A percentile compares a stretch with the other conserved stretches of the same genome.
phyloP scores from a whole-genome alignment of 129 eudicot genomes.

The Smallanthus sonchifolius region DNA sequence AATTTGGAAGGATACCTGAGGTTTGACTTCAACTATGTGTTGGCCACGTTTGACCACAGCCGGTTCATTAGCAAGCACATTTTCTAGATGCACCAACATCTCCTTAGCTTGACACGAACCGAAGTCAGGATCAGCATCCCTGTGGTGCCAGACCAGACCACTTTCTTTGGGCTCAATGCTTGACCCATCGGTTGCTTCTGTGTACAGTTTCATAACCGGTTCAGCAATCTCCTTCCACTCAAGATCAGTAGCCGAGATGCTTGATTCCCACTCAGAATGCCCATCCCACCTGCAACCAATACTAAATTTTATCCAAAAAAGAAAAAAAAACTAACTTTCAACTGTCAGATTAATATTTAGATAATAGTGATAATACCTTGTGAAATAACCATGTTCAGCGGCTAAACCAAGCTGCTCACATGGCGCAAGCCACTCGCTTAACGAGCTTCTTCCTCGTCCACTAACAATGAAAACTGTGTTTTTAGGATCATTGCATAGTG shows the following conservation, averaged over 20 bases:
- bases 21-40: conserved; percentile 86
- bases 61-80: conserved; percentile 74
- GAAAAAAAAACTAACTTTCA: neutral
- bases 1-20: conserved; percentile 45
- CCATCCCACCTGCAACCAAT: conserved; percentile 48
- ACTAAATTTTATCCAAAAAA: too few relatives aligned
- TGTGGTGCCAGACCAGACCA: conserved; percentile 89
- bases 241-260: conserved; percentile 40
- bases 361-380: conserved; percentile 55
- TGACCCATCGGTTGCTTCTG: conserved; percentile 90
- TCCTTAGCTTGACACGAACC: conserved; percentile 86
- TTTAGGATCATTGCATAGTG: conserved; percentile 67
- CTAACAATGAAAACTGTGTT: conserved; percentile 79
- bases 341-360: neutral
- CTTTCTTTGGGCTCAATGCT: conserved; percentile 68
- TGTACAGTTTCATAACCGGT: conserved; percentile 64
- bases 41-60: conserved; percentile 71
- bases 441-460: conserved; percentile 62
- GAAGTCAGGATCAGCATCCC: conserved; percentile 72
- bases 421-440: conserved; percentile 75
- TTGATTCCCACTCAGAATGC: conserved; percentile 54
- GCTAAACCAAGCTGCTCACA: conserved; percentile 73
- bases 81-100: conserved; percentile 62
- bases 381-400: conserved; percentile 83
- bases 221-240: conserved; percentile 78